Evolutionary conservation across 129 eudicot species (phyloP).

Genomic region (Scalesia atractyloides): DNA sequence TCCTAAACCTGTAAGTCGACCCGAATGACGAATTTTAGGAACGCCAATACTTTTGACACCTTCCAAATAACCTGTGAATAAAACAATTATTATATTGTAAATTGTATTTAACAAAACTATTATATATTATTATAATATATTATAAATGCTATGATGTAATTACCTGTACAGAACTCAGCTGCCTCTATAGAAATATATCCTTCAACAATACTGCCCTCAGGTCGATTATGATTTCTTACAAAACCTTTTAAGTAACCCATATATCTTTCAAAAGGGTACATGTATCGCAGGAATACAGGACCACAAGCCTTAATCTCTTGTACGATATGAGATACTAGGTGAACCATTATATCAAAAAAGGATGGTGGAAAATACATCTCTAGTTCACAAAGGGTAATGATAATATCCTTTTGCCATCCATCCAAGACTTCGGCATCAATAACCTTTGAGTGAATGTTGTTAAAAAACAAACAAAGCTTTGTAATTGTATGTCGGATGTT

Average conservation of each 20-base stretch:
- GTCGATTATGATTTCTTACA: not conserved
- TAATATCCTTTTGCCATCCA: not conserved
- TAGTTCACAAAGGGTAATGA: not conserved
- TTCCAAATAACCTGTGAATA: not conserved
- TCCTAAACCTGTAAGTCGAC: not conserved
- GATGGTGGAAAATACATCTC: slow-evolving; percentile 2
- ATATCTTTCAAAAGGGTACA: slow-evolving; percentile 13
- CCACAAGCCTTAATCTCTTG: not conserved
- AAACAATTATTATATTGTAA: no score
- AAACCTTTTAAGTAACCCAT: slow-evolving; percentile 10
- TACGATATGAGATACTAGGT: not conserved
- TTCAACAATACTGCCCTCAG: not conserved
- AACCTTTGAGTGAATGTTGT: slow-evolving; percentile 4
- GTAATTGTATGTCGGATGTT: not conserved
- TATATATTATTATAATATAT: no score
- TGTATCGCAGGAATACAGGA: not conserved
- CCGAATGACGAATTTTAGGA: not conserved
- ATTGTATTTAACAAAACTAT: no score
- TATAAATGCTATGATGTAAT: not conserved
- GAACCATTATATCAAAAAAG: slow-evolving; percentile 4
- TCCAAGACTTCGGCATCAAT: not conserved
- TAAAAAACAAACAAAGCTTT: not conserved
- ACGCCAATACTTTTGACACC: slow-evolving; percentile 7
- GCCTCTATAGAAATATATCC: not conserved
- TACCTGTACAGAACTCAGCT: not conserved